Percentiles rank a stretch among this genome's conserved stretches.
Conservation (phyloP, 1,284 basidiomycete species). For the Polyporus tsugae region DNA sequence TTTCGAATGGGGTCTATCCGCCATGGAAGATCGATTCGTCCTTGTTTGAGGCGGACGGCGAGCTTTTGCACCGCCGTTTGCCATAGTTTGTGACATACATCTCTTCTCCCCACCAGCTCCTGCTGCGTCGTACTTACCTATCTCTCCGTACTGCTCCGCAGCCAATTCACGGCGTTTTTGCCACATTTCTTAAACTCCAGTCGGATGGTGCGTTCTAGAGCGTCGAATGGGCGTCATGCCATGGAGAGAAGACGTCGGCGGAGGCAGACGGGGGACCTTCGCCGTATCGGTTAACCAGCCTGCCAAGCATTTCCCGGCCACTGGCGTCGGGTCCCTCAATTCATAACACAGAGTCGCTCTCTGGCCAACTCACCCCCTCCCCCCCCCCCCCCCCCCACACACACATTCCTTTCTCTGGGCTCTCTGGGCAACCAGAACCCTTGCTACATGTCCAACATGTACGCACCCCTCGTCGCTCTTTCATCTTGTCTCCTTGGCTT, state of each 20-base stretch:
- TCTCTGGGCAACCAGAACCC: conserved; percentile 7
- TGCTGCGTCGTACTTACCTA: not conserved
- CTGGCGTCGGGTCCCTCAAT: not conserved
- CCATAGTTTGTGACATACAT: conserved; percentile 78
- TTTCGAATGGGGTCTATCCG: conserved; percentile 37
- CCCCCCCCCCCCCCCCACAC: too few relatives aligned
- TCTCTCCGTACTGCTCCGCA: not conserved
- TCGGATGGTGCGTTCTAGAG: not conserved
- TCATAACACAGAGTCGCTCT: not conserved
- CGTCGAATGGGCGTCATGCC: not conserved
- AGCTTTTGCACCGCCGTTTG: conserved; percentile 57
- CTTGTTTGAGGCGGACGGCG: conserved; percentile 79
- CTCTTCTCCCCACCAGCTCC: not conserved
- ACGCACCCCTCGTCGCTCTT: conserved; percentile 6
- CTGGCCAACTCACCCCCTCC: not conserved
- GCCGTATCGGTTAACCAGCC: not conserved
- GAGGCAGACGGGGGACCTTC: not conserved
- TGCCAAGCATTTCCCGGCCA: not conserved
- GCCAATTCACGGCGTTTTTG: not conserved
- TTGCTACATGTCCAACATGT: conserved; percentile 18
- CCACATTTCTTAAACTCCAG: not conserved
- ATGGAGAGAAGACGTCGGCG: not conserved
- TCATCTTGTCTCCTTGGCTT: conserved; percentile 5
- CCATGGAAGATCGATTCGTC: conserved; percentile 55
- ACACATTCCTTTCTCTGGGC: conserved; percentile 1